Conservation (phyloP, 768 basidiomycete genomes). For the Mycena polygramma region DNA sequence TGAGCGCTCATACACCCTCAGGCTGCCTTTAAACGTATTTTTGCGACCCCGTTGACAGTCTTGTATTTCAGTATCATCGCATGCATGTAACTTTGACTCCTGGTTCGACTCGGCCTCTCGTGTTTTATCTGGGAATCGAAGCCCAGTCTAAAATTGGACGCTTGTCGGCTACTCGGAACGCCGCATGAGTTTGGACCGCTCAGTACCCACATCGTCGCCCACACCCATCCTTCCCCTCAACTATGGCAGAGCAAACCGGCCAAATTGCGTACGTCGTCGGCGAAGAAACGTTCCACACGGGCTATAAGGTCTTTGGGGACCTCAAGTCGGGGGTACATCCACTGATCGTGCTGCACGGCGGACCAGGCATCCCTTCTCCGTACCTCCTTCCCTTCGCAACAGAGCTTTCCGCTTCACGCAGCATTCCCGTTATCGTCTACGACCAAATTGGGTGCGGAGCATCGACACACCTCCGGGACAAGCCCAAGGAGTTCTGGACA, state of each 20-base stretch:
- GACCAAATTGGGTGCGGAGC: slow-evolving; percentile 64
- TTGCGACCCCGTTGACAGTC: too few species aligned
- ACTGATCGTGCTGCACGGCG: slow-evolving; percentile 61
- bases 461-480: slow-evolving; percentile 63
- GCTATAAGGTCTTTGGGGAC: slow-evolving; percentile 60
- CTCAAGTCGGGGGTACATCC: slow-evolving; percentile 48
- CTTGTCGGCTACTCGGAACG: too few species aligned
- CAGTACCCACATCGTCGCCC: too few species aligned
- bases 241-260: slow-evolving; percentile 3
- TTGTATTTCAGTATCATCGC: too few species aligned
- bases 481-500: slow-evolving; percentile 61
- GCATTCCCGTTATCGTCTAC: slow-evolving; percentile 62
- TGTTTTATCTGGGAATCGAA: too few species aligned
- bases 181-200: too few species aligned
- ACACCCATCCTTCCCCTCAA: not conserved
- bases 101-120: too few species aligned
- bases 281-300: slow-evolving; percentile 52
- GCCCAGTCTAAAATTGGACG: too few species aligned
- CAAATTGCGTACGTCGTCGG: slow-evolving; percentile 38
- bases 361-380: slow-evolving; percentile 50
- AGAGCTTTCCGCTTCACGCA: slow-evolving; percentile 33
- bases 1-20: too few species aligned
- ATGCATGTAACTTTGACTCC: too few species aligned
- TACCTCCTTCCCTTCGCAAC: slow-evolving; percentile 29
- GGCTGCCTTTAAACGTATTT: too few species aligned